Evolutionary conservation across 2,329 filamentous ascomycete species (phyloP).

Genomic region (Aspergillus uvarum): DNA sequence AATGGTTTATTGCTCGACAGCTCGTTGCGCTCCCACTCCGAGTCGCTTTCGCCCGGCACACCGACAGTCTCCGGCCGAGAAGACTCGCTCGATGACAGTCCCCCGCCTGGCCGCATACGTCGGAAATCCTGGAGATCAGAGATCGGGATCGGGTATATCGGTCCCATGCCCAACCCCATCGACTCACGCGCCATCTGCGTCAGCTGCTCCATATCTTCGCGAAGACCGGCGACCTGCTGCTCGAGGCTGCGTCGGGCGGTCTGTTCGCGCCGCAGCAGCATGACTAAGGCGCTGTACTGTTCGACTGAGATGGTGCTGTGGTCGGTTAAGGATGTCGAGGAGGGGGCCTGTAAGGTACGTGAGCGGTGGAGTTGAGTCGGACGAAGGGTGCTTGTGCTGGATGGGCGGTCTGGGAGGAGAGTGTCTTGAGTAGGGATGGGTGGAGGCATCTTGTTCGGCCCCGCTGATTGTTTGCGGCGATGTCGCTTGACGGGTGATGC

Average conservation of each 20-base stretch:
- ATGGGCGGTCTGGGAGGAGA: slow-evolving; percentile 24
- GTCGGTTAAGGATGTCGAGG: slow-evolving; percentile 34
- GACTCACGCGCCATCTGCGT: slow-evolving; percentile 33
- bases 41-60: slow-evolving; percentile 25
- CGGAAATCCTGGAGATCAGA: slow-evolving; percentile 34
- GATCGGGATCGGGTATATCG: slow-evolving; percentile 35
- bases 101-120: slow-evolving; percentile 28
- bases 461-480: slow-evolving; percentile 19
- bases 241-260: slow-evolving; percentile 47
- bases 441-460: slow-evolving; percentile 3
- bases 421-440: slow-evolving; percentile 6
- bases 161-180: slow-evolving; percentile 32
- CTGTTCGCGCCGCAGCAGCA: slow-evolving; percentile 48
- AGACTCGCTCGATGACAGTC: slow-evolving; percentile 21
- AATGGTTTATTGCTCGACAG: slow-evolving; percentile 15
- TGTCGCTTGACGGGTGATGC: slow-evolving; percentile 14
- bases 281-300: slow-evolving; percentile 49
- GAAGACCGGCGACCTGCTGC: slow-evolving; percentile 43
- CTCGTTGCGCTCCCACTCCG: slow-evolving; percentile 26
- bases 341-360: slow-evolving; percentile 27
- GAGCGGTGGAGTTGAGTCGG: slow-evolving; percentile 32
- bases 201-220: slow-evolving; percentile 41
- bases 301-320: slow-evolving; percentile 44
- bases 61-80: slow-evolving; percentile 16
- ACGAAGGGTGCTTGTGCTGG: slow-evolving; percentile 34